Conservation (phyloP, 2,329 filamentous ascomycete species). For the Onygenales sp. region DNA sequence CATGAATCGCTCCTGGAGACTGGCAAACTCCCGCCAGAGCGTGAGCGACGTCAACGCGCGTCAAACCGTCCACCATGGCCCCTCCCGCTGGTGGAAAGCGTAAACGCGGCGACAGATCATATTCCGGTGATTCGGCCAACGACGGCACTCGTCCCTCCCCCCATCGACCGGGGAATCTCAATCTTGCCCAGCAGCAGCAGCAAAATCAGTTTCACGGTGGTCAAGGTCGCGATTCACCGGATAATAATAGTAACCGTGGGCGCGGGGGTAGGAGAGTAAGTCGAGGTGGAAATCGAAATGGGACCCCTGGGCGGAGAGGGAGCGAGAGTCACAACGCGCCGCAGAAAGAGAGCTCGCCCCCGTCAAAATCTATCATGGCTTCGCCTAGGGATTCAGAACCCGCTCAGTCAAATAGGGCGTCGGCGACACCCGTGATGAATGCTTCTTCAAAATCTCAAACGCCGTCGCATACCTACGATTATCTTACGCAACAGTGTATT, state of each 20-base stretch:
- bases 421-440: constrained; percentile 14
- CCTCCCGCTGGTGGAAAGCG: constrained; percentile 44
- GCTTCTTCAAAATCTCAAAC: constrained; percentile 16
- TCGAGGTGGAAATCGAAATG: constrained; percentile 27
- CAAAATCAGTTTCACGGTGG: constrained; percentile 21
- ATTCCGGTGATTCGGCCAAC: constrained; percentile 32
- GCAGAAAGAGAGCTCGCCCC: constrained; percentile 20
- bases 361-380: constrained; percentile 19
- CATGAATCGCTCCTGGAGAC: constrained; percentile 24
- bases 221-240: constrained; percentile 26
- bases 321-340: constrained; percentile 27
- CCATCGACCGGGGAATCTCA: constrained; percentile 37
- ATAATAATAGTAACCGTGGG: constrained; percentile 30
- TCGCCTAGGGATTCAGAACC: constrained; percentile 21
- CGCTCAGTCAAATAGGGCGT: constrained; percentile 20
- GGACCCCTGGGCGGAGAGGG: constrained; percentile 22
- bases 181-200: constrained; percentile 44
- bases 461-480: constrained; percentile 59
- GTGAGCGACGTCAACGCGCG: constrained; percentile 17
- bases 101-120: constrained; percentile 41
- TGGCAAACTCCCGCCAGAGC: constrained; percentile 17
- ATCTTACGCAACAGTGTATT: constrained; percentile 62
- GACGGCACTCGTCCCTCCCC: constrained; percentile 35
- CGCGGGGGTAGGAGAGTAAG: constrained; percentile 27
- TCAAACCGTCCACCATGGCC: constrained; percentile 36